These are phyloP conservation scores for Melanogaster broomeanus DNA, from an alignment of 768 basidiomycete genomes.

Conservation along the genomic window DNA sequence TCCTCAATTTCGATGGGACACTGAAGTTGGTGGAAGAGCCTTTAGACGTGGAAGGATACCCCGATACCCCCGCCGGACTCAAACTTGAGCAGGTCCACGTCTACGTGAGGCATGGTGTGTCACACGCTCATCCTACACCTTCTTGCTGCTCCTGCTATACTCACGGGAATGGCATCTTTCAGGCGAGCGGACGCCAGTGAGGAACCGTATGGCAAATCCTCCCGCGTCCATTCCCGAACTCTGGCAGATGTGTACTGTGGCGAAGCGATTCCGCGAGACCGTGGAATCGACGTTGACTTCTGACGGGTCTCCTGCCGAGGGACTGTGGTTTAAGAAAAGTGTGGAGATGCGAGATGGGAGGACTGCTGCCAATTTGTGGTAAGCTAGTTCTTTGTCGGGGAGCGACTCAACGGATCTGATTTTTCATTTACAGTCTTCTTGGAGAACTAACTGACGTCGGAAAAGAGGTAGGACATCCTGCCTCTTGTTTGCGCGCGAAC, in stretches of 20 bases:
- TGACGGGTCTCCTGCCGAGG: constrained; percentile 17
- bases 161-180: background rate
- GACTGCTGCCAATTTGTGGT: constrained; percentile 64
- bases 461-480: constrained; percentile 47
- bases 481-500: background rate
- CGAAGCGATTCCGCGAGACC: constrained; percentile 49
- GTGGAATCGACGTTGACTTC: constrained; percentile 31
- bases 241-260: constrained; percentile 67
- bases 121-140: background rate
- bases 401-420: background rate
- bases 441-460: constrained; percentile 57
- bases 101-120: constrained; percentile 73
- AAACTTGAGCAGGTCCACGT: constrained; percentile 72
- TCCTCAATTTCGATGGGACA: background rate
- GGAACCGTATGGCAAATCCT: constrained; percentile 57
- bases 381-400: constrained; percentile 20
- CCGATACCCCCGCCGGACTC: constrained; percentile 54
- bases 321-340: constrained; percentile 43
- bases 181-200: constrained; percentile 84
- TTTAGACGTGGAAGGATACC: constrained; percentile 63
- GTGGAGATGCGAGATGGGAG: constrained; percentile 62
- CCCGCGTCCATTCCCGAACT: constrained; percentile 68
- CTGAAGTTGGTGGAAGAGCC: constrained; percentile 40
- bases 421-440: constrained; percentile 48
- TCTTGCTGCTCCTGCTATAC: background rate